These are phyloP conservation scores for Colletotrichum lindemuthianum DNA, from an alignment of 2,329 filamentous ascomycete genomes.

Conservation along the genomic window DNA sequence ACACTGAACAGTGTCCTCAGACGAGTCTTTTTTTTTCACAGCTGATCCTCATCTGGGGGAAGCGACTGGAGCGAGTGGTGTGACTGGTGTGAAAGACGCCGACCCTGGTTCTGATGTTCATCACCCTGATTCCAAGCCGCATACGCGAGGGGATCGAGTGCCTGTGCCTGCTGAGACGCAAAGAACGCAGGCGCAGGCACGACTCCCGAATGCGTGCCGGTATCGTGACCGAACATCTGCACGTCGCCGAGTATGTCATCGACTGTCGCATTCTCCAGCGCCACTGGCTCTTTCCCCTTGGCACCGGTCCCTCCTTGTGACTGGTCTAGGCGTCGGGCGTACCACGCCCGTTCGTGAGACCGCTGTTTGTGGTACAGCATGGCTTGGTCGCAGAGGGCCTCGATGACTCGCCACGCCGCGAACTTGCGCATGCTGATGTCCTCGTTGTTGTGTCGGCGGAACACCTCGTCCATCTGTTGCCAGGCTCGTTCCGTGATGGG, in stretches of 20 bases:
- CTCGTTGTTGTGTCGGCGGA: slow-evolving; percentile 35
- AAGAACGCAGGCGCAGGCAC: slow-evolving; percentile 3
- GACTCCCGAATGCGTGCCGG: background rate
- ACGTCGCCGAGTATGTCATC: slow-evolving; percentile 34
- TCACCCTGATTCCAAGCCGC: background rate
- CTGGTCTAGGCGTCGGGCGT: slow-evolving; percentile 37
- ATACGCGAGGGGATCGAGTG: slow-evolving; percentile 5
- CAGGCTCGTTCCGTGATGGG: slow-evolving; percentile 35
- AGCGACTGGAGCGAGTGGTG: background rate
- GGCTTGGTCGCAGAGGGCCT: slow-evolving; percentile 37
- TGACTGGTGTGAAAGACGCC: background rate
- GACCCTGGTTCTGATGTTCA: background rate
- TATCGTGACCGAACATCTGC: slow-evolving; percentile 32
- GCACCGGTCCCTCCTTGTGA: slow-evolving; percentile 1
- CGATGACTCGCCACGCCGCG: slow-evolving; percentile 36
- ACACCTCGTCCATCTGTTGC: slow-evolving; percentile 36
- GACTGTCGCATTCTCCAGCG: slow-evolving; percentile 23
- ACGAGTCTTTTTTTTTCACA: background rate
- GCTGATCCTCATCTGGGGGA: background rate
- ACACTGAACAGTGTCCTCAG: too few species aligned
- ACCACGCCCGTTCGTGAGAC: slow-evolving; percentile 37
- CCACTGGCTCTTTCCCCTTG: background rate
- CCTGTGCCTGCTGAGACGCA: slow-evolving; percentile 7
- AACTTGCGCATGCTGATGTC: slow-evolving; percentile 35
- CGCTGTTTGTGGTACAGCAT: slow-evolving; percentile 35